Base-by-base conservation (phyloP, 345 rosid genomes). In the Cardamine occulta region DNA sequence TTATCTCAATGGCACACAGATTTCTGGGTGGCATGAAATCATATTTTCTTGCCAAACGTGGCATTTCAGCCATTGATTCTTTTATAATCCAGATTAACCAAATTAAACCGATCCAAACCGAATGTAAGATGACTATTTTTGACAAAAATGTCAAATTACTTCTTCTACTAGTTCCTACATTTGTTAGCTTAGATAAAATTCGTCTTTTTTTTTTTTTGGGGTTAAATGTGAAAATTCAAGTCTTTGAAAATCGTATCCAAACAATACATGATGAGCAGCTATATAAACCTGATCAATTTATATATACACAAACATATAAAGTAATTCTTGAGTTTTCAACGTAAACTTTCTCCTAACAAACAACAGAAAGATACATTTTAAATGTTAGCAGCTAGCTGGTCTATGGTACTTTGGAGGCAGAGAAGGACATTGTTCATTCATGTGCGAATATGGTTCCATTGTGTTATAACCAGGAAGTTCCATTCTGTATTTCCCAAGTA, bases 391-490 rank as follows among this genome's bases (percentile, higher is more conserved):
- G 68, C 84, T 84, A 28, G 64, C 72, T 32, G 90, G 76, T 80
- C 97, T 86, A 5, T 23, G 65, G 80, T 95, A 95, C 35, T 84
- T 84, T 18, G 99, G 98, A 53, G 98, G 97, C 45, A 92, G 79
- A 12, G 98, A 86, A 3, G 97, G 98, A 72, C 99, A 95, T 76
- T 73, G 77, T 77, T 93, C 96, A 5, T 88, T 88, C 98, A 95
- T 95, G 63, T 86, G 96, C 32, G 90, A 85, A 79, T 95, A 93
- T 6, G 88, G 94, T 48, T 86, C 96, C 84, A 90, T 52, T 17
- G 93, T 78, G 75, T 96, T 96, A 80, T 87, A 96, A 58, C 82
- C 99, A 6, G 97, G 98, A 70, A 96, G 80, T 66, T 93, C 97
- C 98, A 96, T 89, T 48, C 96, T 82, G 68, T 93, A 96, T 73